These are phyloP conservation scores for Solanum dulcamara DNA, from an alignment of 257 asterid genomes.

Conservation along the genomic window DNA sequence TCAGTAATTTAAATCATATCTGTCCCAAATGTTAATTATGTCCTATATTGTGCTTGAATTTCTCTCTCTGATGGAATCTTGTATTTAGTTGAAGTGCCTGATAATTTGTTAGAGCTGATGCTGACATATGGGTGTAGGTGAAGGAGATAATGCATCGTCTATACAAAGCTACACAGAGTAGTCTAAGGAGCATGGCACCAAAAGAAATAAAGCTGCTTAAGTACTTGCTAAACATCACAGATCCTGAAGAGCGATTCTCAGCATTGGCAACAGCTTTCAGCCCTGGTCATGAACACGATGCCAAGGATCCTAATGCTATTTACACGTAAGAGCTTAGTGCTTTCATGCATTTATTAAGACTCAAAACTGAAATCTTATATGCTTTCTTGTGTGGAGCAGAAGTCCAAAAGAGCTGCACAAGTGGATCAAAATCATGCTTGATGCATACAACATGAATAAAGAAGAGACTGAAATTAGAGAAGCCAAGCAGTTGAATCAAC, in stretches of 20 bases:
- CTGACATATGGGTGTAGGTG: conserved; percentile 35
- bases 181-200: conserved; percentile 74
- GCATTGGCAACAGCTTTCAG: conserved; percentile 87
- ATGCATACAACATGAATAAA: conserved; percentile 68
- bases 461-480: conserved; percentile 87
- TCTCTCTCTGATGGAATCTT: neutral
- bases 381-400: conserved; percentile 26
- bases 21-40: neutral
- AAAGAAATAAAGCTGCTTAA: conserved; percentile 82
- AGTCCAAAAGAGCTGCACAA: conserved; percentile 90
- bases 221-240: conserved; percentile 68
- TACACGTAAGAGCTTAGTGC: conserved; percentile 45
- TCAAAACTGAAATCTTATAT: neutral
- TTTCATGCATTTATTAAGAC: neutral
- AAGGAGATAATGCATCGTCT: conserved; percentile 81
- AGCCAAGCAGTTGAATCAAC: conserved; percentile 73
- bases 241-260: conserved; percentile 92
- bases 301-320: conserved; percentile 58
- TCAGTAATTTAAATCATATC: neutral
- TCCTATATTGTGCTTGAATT: neutral
- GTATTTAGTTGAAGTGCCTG: neutral
- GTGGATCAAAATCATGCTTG: conserved; percentile 88
- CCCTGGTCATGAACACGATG: conserved; percentile 63
- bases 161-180: conserved; percentile 78
- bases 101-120: neutral